These are phyloP conservation scores for Bassia scoparia DNA, from an alignment of 148 eudicot species.

Conservation along the genomic window DNA sequence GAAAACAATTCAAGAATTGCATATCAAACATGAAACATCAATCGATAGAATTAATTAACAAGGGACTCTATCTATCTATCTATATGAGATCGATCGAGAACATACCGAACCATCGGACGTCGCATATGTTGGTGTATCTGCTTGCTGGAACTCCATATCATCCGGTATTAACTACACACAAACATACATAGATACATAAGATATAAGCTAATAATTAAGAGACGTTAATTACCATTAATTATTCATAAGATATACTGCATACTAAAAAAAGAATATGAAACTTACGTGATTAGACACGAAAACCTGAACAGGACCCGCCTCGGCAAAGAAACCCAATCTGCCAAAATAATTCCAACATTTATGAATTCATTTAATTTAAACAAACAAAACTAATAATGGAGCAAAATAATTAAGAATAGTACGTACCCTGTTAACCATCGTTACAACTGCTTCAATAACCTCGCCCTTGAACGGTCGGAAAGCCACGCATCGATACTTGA, in stretches of 20 bases:
- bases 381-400: neutral
- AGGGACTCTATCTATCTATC: neutral
- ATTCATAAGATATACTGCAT: no score
- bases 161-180: slow-evolving; percentile 78
- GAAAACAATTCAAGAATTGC: no score
- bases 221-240: no score
- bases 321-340: slow-evolving; percentile 99
- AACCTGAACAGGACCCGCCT: slow-evolving; percentile 94
- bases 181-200: slow-evolving; percentile 1
- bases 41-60: no score
- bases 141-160: slow-evolving; percentile 97
- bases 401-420: neutral
- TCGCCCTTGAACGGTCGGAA: slow-evolving; percentile 93
- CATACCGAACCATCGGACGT: slow-evolving; percentile 95
- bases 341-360: slow-evolving; percentile 21
- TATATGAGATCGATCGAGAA: slow-evolving; percentile 9
- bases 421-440: slow-evolving; percentile 89
- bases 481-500: slow-evolving; percentile 84
- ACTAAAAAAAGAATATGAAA: no score
- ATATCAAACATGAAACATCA: no score
- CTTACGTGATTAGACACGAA: slow-evolving; percentile 94
- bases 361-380: neutral
- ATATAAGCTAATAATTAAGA: neutral
- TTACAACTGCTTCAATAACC: slow-evolving; percentile 89
- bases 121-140: slow-evolving; percentile 81